Evolutionary conservation across 108 stramenopile species (phyloP).

Genomic region (Skeletonema tropicum): DNA sequence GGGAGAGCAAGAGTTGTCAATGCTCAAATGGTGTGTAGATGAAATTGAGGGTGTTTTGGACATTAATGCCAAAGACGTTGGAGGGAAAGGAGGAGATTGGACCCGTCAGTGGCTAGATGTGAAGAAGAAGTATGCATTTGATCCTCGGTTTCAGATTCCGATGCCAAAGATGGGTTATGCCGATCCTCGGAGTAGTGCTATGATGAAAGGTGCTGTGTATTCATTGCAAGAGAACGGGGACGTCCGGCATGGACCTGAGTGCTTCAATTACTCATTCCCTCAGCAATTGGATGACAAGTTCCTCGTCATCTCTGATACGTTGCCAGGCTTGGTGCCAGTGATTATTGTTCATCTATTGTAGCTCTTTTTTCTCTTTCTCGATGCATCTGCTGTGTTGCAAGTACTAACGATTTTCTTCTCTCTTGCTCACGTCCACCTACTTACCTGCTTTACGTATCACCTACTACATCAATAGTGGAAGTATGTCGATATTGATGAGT

Average conservation of each 20-base stretch:
- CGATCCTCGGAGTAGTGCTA: slow-evolving; percentile 5
- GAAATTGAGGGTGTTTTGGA: slow-evolving; percentile 5
- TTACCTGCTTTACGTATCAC: no score
- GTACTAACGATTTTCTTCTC: no score
- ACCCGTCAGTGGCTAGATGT: background rate
- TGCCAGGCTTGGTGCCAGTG: slow-evolving; percentile 10
- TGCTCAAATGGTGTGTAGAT: slow-evolving; percentile 1
- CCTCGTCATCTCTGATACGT: slow-evolving; percentile 13
- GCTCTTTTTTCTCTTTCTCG: no score
- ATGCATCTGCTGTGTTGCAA: no score
- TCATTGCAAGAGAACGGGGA: background rate
- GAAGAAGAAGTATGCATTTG: background rate
- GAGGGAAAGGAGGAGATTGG: background rate
- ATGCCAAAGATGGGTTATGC: slow-evolving; percentile 14
- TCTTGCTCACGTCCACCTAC: no score
- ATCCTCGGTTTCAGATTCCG: background rate
- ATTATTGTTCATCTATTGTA: background rate
- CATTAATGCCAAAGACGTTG: background rate
- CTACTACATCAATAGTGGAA: slow-evolving; percentile 11
- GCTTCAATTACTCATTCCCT: slow-evolving; percentile 19
- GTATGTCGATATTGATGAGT: slow-evolving; percentile 11
- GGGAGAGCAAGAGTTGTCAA: slow-evolving; percentile 3
- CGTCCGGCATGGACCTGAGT: slow-evolving; percentile 27
- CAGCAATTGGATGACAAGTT: slow-evolving; percentile 23
- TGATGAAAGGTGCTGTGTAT: slow-evolving; percentile 4